phyloP scores from a whole-genome alignment of 192 early-diverging fungal species.

The Podila epigama region DNA sequence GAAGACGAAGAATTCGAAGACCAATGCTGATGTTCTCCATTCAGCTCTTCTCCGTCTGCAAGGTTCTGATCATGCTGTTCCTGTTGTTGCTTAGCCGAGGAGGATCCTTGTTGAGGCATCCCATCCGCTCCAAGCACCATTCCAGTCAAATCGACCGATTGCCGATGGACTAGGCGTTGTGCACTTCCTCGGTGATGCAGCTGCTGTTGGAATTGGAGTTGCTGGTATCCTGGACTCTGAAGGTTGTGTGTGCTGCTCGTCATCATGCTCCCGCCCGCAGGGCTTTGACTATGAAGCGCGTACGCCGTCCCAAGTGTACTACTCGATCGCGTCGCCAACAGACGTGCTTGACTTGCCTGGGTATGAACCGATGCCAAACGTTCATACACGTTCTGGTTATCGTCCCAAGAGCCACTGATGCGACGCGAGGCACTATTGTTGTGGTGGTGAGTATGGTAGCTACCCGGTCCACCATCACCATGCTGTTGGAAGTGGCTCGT shows the following conservation, averaged over 20 bases:
- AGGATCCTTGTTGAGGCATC: too few species aligned
- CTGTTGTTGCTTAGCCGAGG: too few species aligned
- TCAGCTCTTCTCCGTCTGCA: not conserved
- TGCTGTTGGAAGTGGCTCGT: slow-evolving; percentile 8
- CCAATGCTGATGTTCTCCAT: slow-evolving; percentile 5
- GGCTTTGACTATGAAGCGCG: not conserved
- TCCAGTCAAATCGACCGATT: slow-evolving; percentile 20
- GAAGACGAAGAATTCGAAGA: slow-evolving; percentile 27
- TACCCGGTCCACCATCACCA: too few species aligned
- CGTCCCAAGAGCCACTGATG: slow-evolving; percentile 43
- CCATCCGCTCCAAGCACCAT: not conserved
- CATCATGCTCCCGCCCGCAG: slow-evolving; percentile 52
- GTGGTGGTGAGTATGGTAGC: slow-evolving; percentile 29
- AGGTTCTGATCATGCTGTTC: not conserved
- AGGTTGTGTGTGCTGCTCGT: slow-evolving; percentile 7
- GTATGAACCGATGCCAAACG: slow-evolving; percentile 39
- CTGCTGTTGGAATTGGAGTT: slow-evolving; percentile 1
- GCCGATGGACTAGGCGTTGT: slow-evolving; percentile 10
- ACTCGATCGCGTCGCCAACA: slow-evolving; percentile 27
- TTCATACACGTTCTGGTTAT: slow-evolving; percentile 46
- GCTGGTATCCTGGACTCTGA: slow-evolving; percentile 19
- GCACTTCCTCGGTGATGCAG: not conserved
- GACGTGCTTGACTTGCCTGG: slow-evolving; percentile 34
- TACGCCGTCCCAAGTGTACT: too few species aligned
- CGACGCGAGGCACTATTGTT: slow-evolving; percentile 36